Percentiles rank a stretch among this genome's conserved stretches.
Evolutionary conservation across 2,329 filamentous ascomycete genomes (phyloP).

Genomic region (Sporothrix schenckii): DNA sequence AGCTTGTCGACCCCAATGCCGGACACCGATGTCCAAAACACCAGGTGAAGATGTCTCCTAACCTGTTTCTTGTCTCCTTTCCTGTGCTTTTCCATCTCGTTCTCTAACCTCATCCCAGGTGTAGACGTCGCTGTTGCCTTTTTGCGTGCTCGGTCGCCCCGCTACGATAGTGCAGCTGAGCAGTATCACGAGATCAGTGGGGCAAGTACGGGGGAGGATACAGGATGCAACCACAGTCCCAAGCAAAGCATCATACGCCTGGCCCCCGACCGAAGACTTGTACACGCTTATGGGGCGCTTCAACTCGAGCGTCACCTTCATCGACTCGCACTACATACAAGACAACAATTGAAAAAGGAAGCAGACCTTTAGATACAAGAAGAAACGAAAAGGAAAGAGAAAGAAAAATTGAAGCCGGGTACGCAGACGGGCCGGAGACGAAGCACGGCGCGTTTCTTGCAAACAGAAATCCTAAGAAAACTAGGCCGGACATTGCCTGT

Average conservation of each 20-base stretch:
- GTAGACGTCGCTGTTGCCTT: not conserved
- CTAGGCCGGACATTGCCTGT: not conserved
- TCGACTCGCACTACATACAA: slow-evolving; percentile 56
- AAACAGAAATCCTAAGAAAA: slow-evolving; percentile 18
- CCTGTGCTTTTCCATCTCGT: not conserved
- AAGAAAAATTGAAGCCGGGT: not conserved
- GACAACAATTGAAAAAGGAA: not conserved
- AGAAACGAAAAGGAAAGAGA: not conserved
- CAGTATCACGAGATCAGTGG: slow-evolving; percentile 32
- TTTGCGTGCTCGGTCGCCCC: slow-evolving; percentile 4
- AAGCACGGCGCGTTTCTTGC: not conserved
- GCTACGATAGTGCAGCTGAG: slow-evolving; percentile 25
- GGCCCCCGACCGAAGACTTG: slow-evolving; percentile 75
- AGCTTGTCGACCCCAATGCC: slow-evolving; percentile 12
- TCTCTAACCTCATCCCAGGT: not conserved
- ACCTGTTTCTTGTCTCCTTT: too few relatives aligned
- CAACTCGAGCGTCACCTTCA: slow-evolving; percentile 74
- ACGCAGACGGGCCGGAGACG: not conserved
- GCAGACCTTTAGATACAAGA: not conserved
- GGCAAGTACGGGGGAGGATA: slow-evolving; percentile 5
- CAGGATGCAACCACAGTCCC: slow-evolving; percentile 12
- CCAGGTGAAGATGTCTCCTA: not conserved
- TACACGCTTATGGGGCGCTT: slow-evolving; percentile 78
- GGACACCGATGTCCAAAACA: not conserved
- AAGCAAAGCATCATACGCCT: not conserved